Base-by-base conservation (phyloP, 805 yeast species). In the Hanseniaspora vineae region DNA sequence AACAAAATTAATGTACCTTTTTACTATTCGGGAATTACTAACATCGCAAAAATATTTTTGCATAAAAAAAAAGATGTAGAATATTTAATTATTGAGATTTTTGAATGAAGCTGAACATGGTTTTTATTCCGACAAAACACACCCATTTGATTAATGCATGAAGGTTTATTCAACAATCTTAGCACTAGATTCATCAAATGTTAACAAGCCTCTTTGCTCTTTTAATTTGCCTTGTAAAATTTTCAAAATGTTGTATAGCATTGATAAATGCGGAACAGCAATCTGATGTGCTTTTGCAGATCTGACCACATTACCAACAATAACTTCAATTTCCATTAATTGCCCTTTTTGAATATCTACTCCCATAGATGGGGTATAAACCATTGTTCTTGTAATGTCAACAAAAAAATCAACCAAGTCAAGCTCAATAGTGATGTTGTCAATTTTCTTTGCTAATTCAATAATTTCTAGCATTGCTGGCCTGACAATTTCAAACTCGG, bases 401-500 rank as follows among this genome's bases (percentile, higher is more conserved):
- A 74, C 58, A 62, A 77, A 73, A 48, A 60, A 58, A 35, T 76
- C 69, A 43, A 74, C 71, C 39, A 69, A 61, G 32, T 67, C 71
- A 31, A 64, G 69, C 2, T 78, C 77, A 35, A 82, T 54, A 2
- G 65, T 64, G 29, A 72, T 68, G 1, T 81, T 81, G 50, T 80
- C 87, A 17, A 80, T 75, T 47, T 70, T 71, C 1, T 59, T 59
- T 14, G 92, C 92, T 50, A 82, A 73, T 2, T 66, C 69, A 9
- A 73, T 58, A 14, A 83, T 68, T 62, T 83, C 90, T 40, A 62
- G 56, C 86, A 80, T 81, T 0, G 83, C 81, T 2, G 84, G 86
- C 39, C 61, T 54, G 20, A 68, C 58, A 18, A 62, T 49, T 32
- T 51, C 52, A 6, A 35, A 48, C 46, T 58, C 66, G 0, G 65